Base-by-base conservation (phyloP, 495 filamentous ascomycete species). In the Xylaria telfairii region DNA sequence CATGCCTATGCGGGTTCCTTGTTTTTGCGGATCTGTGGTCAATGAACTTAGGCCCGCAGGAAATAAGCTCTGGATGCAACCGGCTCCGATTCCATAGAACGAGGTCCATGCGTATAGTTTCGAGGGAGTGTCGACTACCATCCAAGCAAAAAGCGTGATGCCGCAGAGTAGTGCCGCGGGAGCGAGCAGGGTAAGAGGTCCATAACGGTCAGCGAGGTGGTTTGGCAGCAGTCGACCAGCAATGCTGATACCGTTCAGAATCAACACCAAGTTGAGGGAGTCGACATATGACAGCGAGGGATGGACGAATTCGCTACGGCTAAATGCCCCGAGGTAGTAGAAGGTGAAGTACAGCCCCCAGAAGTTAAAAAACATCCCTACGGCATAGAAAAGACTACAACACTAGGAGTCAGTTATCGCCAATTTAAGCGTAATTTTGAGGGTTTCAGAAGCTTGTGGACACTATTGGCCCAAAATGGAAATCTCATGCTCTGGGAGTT, bases 1-100 rank as follows among this genome's bases (percentile, higher is more conserved):
- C 92, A 96, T 94, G 7, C 93, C 94, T 85, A 93, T 90, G 17
- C 92, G 84, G 64, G 89, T 87, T 0, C 93, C 92, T 26, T 86
- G 83, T 77, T 92, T 93, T 34, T 86, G 85, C 74, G 90, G 69
- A 73, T 96, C 90, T 2, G 71, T 92, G 70, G 71, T 89, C 84
- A 76, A 84, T 80, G 37, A 90, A 83, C 79, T 90, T 87, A 76
- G 89, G 46, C 54, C 88, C 77, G 84, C 92, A 78, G 79, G 94
- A 69, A 89, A 90, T 57, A 92, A 79, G 8, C 87, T 88, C 81
- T 94, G 92, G 64, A 96, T 88, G 1, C 87, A 89, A 0, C 89
- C 90, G 0, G 85, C 89, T 12, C 83, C 84, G 41, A 91, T 79
- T 0, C 93, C 92, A 75, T 94, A 96, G 65, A 92, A 84, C 10